Evolutionary conservation across 2,329 filamentous ascomycete species (phyloP).

Genomic region (Sporothrix inflata): DNA sequence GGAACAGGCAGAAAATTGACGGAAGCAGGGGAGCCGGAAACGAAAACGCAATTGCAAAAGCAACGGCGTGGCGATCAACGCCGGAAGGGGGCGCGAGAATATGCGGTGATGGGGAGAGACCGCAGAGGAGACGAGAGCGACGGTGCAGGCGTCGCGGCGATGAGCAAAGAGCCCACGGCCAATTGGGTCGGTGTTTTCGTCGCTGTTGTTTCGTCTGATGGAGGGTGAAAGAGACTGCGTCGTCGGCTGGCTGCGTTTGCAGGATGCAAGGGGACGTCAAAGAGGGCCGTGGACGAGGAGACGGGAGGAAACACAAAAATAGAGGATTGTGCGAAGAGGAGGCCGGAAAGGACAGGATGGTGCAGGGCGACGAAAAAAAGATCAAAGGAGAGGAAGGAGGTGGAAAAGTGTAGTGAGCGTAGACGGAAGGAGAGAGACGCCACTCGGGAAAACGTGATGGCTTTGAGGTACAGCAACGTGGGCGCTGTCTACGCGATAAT

Average conservation of each 20-base stretch:
- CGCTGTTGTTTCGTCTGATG: conserved; percentile 3
- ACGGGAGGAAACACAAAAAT: background rate
- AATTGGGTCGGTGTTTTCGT: conserved; percentile 5
- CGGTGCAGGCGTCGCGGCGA: background rate
- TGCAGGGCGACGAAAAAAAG: background rate
- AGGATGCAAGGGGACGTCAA: conserved; percentile 9
- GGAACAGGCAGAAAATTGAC: background rate
- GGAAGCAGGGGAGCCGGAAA: conserved; percentile 1
- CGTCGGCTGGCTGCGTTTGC: conserved; percentile 18
- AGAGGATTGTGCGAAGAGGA: background rate
- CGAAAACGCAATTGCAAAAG: background rate
- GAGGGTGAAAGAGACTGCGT: conserved; percentile 4
- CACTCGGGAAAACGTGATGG: conserved; percentile 5
- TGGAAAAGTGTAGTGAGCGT: conserved; percentile 8
- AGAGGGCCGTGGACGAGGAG: background rate
- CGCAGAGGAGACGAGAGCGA: background rate
- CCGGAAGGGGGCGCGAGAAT: background rate
- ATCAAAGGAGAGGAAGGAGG: conserved; percentile 5
- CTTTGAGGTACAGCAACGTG: background rate
- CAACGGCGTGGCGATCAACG: background rate
- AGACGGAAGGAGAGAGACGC: conserved; percentile 5
- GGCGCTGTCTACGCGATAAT: background rate
- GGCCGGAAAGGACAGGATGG: background rate
- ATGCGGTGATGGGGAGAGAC: conserved; percentile 6
- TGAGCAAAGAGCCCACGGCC: background rate